phyloP scores from a whole-genome alignment of 2,329 filamentous ascomycete genomes.

The Trichoderma atroviride region DNA sequence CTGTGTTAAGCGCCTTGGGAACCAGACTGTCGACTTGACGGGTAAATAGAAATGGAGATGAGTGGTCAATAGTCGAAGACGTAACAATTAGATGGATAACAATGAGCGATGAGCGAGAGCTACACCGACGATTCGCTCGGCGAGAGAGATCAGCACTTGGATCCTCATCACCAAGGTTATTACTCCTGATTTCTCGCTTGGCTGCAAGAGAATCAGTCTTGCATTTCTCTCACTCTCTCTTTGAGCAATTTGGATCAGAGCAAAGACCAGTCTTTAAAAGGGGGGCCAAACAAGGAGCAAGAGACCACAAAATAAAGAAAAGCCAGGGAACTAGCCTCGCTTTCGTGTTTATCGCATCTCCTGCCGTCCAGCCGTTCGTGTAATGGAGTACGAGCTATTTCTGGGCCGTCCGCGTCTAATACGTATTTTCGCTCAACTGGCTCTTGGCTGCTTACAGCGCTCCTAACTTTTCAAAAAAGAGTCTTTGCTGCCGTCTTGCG shows the following conservation, averaged over 20 bases:
- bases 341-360: background rate
- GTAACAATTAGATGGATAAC: background rate
- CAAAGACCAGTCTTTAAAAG: background rate
- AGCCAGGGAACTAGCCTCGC: background rate
- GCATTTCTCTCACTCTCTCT: background rate
- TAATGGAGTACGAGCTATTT: background rate
- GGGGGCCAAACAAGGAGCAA: background rate
- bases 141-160: background rate
- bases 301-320: background rate
- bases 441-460: background rate
- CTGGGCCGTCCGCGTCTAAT: background rate
- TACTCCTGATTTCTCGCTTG: background rate
- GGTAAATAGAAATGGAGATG: constrained; percentile 9
- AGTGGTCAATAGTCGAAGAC: background rate
- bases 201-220: background rate
- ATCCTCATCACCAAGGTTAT: constrained; percentile 4
- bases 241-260: background rate
- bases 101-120: background rate
- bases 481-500: background rate
- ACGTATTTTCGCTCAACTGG: background rate
- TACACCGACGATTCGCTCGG: constrained; percentile 7
- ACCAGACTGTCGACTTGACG: background rate
- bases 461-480: background rate
- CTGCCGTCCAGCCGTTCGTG: constrained; percentile 5
- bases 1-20: constrained; percentile 6